Conservation (phyloP, 495 filamentous ascomycete species). For the Podospora conica region DNA sequence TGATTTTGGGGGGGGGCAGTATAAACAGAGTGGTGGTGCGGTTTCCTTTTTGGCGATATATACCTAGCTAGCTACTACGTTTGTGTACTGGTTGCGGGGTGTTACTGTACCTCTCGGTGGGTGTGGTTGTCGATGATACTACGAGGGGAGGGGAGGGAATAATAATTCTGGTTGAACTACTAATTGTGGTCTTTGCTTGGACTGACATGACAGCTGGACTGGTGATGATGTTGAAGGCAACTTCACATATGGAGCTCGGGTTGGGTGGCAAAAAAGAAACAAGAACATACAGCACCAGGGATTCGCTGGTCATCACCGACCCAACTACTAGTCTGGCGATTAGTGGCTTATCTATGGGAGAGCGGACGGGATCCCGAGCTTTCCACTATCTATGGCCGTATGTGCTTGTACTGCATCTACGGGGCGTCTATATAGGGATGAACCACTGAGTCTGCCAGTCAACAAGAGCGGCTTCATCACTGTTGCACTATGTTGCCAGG, state of each 20-base stretch:
- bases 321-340: too few species aligned
- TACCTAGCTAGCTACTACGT: neutral
- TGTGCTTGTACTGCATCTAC: conserved; percentile 8
- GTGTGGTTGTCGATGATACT: neutral
- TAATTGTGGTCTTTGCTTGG: too few species aligned
- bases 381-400: conserved; percentile 44
- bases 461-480: too few species aligned
- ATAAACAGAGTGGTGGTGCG: neutral
- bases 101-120: too few species aligned
- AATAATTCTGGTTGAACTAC: neutral
- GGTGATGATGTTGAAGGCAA: too few species aligned
- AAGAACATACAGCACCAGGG: too few species aligned
- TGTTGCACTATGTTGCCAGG: too few species aligned
- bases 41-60: neutral
- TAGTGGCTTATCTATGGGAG: conserved; percentile 34
- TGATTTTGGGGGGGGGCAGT: conserved; percentile 14
- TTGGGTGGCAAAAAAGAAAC: too few species aligned
- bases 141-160: neutral
- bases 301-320: too few species aligned
- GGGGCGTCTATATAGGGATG: neutral
- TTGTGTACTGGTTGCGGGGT: neutral
- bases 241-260: too few species aligned
- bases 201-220: too few species aligned
- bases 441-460: too few species aligned
- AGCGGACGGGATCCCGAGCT: conserved; percentile 49